Base-by-base conservation (phyloP, 2,329 filamentous ascomycete species). In the Aspergillus fumigatiaffinis region DNA sequence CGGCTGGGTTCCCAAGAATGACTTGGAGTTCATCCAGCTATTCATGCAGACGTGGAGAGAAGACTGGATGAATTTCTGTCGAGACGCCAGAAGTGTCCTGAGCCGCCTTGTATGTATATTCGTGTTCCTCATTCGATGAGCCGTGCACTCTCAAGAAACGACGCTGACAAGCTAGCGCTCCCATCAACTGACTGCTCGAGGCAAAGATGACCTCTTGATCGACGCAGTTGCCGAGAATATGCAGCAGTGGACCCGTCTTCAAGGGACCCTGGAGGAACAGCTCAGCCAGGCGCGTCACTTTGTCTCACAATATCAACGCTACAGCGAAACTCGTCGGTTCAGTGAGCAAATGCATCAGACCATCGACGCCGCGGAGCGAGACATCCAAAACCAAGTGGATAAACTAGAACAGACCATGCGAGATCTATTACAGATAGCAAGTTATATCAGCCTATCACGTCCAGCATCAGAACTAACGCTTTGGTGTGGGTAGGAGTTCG, bases 321-420 rank as follows among this genome's bases (percentile, higher is more conserved):
- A 60, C 21, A 60, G 57, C 35, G 60, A 61, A 29, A 61, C 57
- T 4, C 60, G 54, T 6, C 38, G 50, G 23, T 57, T 61, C 10
- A 61, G 54, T 48, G 54, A 61, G n/a, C 29, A 53, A 42, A 60
- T 61, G 53, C 41, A 55, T 23, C 23, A 48, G 12, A 60, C 41
- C 20, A 60, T 61, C 48, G 9, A 55, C 20, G 35, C 52, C 2
- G 12, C 57, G 8, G 60, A 61, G 1, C 46, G 51, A 26, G 60
- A 61, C 3, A 53, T 61, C 17, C 57, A 58, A 0, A 35, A 41
- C 2, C 60, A 61, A 28, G 60, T 61, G 26, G 60, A 61, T 17
- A 61, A 61, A 26, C 50, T 61, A 14, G 60, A 61, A 25, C 60
- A 61, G 48, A 60, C 54, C 1, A 53, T 61, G n/a, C 50, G 60